Evolutionary conservation across 805 yeast genomes (phyloP).

Genomic region (Saccharomycodes ludwigii): DNA sequence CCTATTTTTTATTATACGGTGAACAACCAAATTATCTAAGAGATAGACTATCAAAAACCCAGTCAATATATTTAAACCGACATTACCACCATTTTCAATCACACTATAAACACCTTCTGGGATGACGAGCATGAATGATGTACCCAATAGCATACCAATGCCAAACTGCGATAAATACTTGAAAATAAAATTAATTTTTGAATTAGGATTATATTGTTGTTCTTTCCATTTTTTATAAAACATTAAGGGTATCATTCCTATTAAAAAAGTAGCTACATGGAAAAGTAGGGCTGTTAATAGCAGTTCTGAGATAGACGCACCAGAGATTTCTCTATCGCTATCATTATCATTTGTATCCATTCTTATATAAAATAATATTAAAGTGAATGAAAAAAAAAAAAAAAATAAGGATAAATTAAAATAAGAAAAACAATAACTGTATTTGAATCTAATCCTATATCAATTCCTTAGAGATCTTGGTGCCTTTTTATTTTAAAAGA

Average conservation of each 20-base stretch:
- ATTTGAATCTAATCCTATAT: too few relatives aligned
- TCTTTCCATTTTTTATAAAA: conserved; percentile 7
- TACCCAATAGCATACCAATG: conserved; percentile 43
- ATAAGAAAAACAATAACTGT: background rate
- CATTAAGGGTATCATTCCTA: conserved; percentile 19
- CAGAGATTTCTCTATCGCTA: background rate
- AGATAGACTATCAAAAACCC: conserved; percentile 40
- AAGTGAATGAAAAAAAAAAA: too few relatives aligned
- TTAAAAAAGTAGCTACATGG: conserved; percentile 16
- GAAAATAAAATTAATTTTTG: conserved; percentile 5
- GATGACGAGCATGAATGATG: conserved; percentile 39
- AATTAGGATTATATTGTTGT: conserved; percentile 7
- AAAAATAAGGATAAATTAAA: background rate
- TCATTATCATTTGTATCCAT: background rate
- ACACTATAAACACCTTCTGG: conserved; percentile 45
- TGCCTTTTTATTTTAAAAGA: too few relatives aligned
- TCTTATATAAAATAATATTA: too few relatives aligned
- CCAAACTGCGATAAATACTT: conserved; percentile 32
- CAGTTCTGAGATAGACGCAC: conserved; percentile 1
- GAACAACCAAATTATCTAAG: conserved; percentile 27
- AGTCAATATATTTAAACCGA: conserved; percentile 34
- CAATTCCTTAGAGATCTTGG: too few relatives aligned
- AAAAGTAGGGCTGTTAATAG: conserved; percentile 10
- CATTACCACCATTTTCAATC: conserved; percentile 20
- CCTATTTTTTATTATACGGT: conserved; percentile 8